Percentiles rank a stretch among this genome's conserved stretches.
Evolutionary conservation across 257 asterid species (phyloP).

Genomic region (Fraxinus cuspidata): DNA sequence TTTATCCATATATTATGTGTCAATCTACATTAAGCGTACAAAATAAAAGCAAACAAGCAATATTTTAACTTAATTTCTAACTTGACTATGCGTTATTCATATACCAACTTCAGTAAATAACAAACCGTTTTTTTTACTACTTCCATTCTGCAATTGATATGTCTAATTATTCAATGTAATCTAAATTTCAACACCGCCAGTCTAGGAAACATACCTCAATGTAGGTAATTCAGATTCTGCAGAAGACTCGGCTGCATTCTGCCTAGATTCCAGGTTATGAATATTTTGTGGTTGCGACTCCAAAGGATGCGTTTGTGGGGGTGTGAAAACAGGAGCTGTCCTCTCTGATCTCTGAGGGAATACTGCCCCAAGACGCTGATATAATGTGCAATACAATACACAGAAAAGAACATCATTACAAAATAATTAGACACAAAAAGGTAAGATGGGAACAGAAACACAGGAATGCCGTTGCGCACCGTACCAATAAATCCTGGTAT

Average conservation of each 20-base stretch:
- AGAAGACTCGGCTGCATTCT: constrained; percentile 76
- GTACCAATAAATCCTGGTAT: constrained; percentile 94
- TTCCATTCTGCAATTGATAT: not conserved
- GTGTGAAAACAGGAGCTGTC: constrained; percentile 88
- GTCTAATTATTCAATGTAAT: not conserved
- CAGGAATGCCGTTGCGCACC: constrained; percentile 6
- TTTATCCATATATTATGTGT: not conserved
- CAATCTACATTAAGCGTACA: not conserved
- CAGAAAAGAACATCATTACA: constrained; percentile 19
- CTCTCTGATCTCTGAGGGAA: constrained; percentile 95
- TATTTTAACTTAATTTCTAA: not conserved
- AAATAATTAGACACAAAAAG: constrained; percentile 20
- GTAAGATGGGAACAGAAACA: constrained; percentile 22
- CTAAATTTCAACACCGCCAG: not conserved
- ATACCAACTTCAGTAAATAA: not conserved
- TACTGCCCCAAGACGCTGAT: constrained; percentile 93
- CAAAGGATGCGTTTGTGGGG: constrained; percentile 88
- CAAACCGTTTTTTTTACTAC: not conserved
- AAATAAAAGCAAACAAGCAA: constrained; percentile 17
- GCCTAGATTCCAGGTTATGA: constrained; percentile 64
- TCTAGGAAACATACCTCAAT: constrained; percentile 59
- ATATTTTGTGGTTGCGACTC: constrained; percentile 84
- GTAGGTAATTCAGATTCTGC: constrained; percentile 94
- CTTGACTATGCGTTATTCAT: constrained; percentile 1
- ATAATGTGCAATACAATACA: constrained; percentile 32